Base-by-base conservation (phyloP, 805 yeast species). In the Saturnispora halmiae region DNA sequence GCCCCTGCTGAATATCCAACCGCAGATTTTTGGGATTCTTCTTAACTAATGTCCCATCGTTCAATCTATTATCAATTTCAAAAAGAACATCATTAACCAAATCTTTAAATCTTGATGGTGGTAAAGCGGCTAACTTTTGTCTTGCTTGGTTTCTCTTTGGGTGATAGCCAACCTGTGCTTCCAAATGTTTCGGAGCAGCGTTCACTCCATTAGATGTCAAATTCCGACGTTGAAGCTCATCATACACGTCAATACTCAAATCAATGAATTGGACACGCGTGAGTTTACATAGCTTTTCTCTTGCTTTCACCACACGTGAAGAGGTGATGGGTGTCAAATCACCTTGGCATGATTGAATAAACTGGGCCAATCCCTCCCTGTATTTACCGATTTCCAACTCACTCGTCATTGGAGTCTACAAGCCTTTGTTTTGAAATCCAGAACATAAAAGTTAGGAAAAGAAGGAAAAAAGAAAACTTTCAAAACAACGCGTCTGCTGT, bases 101-200 rank as follows among this genome's bases (percentile, higher is more conserved):
- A 58, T 90, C 98, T 51, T 80, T 79, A 64, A 92, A 92, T 46
- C 97, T 65, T 3, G 79, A 59, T 37, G 79, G 77, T 2, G 95
- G 92, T 44, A 92, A 72, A 36, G 83, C 77, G 4, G 96, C 81
- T 50, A 92, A 70, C 62, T 88, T 90, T 59, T 84, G 84, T 52
- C 99, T 73, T 2, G 98, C 97, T 60, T 87, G 94, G 56, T 92
- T 94, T 55, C 99, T 74, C 56, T 87, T 88, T 32, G 94, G 88
- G 60, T 92, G 98, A 63, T 85, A 86, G 1, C 82, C 78, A 15
- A 46, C 43, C 24, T 72, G 67, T 38, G 72, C 65, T 49, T 78
- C 80, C 6, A 28, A 7, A 28, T 40, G 34, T 29, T 26, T 40
- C 5, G 42, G 42, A 11, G 30, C n/a, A n/a, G n/a, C n/a, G n/a